Base-by-base conservation (phyloP, 495 filamentous ascomycete species). In the Penicillium roqueforti region DNA sequence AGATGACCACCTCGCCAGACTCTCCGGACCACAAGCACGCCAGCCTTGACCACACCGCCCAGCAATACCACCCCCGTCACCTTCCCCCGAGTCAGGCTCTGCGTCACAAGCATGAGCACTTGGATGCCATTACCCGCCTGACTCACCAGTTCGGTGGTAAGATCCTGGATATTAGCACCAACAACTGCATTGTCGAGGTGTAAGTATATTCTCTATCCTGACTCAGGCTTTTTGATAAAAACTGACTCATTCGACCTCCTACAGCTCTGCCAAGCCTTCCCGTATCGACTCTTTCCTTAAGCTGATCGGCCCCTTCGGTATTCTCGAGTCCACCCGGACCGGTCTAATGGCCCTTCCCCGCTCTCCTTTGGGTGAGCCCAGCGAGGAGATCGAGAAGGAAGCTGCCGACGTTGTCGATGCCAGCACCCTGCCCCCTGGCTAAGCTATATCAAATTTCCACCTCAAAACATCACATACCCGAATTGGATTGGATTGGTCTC, bases 231-330 rank as follows among this genome's bases (percentile, higher is more conserved):
- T 51, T 18, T 23, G 26, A 34, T 22, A 19, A 34, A 22, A 13
- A 43, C 37, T 45, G 32, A 40, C 47, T 50, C 19, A 39, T 43
- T 18, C 14, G 11, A 29, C 0, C 22, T 42, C 4, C 31, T 5
- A 54, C 56, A 95, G 89, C 23, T 92, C 90, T 54, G 93, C 93
- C 53, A 98, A 98, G 73, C 92, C 91, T 11, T 79, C 79, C 51
- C 84, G 93, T 73, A 95, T 98, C 66, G 92, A 97, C 70, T 93
- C 91, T 23, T 98, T 97, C 76, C 85, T 98, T 76, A 97, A 96
- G 76, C 81, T 98, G 52, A 84, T 98, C 62, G 80, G 83, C 44
- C 92, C 92, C n/a, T 98, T 97, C 70, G 93, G 93, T 63, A 91
- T 98, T 57, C 81, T 98, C 16, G 93, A 98, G 74, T 96, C 90